Evolutionary conservation across 2,329 filamentous ascomycete genomes (phyloP).

Genomic region (Penicillium hesseltinei): DNA sequence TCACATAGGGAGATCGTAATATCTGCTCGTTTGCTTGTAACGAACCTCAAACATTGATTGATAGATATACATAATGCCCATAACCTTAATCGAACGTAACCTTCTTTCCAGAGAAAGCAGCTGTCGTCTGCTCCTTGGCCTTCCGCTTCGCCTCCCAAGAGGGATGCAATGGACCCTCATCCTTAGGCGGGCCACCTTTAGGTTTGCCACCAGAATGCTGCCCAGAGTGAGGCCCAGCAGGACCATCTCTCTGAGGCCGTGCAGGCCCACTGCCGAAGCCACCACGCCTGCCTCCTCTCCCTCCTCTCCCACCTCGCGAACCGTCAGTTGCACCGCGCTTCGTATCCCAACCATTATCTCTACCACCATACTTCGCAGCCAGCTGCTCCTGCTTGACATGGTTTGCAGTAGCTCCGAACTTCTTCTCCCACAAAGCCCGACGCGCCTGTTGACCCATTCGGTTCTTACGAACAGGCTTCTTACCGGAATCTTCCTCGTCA

Average conservation of each 20-base stretch:
- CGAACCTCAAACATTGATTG: not conserved
- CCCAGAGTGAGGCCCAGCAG: slow-evolving; percentile 21
- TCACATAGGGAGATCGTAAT: not conserved
- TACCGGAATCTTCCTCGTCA: slow-evolving; percentile 36
- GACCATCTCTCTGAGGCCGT: slow-evolving; percentile 10
- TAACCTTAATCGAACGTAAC: slow-evolving; percentile 57
- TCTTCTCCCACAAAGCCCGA: slow-evolving; percentile 61
- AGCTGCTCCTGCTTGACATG: slow-evolving; percentile 51
- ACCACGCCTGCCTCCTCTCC: slow-evolving; percentile 24
- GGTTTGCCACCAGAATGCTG: slow-evolving; percentile 20
- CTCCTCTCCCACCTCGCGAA: slow-evolving; percentile 21
- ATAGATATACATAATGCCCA: slow-evolving; percentile 5
- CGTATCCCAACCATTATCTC: slow-evolving; percentile 58
- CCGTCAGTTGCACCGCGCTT: slow-evolving; percentile 54
- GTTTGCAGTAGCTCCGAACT: slow-evolving; percentile 58
- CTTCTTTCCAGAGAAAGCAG: slow-evolving; percentile 60
- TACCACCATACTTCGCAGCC: slow-evolving; percentile 31
- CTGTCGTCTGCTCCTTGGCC: slow-evolving; percentile 53
- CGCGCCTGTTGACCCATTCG: slow-evolving; percentile 62
- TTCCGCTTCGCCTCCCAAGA: slow-evolving; percentile 64
- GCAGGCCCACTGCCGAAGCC: slow-evolving; percentile 14
- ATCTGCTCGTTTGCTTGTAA: not conserved
- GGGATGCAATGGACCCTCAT: slow-evolving; percentile 59
- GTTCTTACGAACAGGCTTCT: slow-evolving; percentile 54
- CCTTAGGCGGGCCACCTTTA: slow-evolving; percentile 28